phyloP scores from a whole-genome alignment of 306 rosid species.

The Erythrophleum fordii region DNA sequence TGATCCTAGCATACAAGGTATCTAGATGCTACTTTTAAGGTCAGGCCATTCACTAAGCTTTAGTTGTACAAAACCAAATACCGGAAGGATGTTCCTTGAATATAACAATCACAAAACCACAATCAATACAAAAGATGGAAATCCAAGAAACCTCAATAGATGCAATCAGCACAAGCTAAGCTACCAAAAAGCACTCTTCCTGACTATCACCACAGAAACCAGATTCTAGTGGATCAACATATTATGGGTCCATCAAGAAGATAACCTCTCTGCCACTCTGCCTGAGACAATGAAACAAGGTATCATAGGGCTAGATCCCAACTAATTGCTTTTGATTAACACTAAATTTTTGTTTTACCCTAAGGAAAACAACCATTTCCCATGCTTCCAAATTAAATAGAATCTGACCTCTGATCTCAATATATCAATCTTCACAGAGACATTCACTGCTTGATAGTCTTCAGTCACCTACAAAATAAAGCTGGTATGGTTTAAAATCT shows the following conservation, averaged over 20 bases:
- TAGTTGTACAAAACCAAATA: slow-evolving; percentile 10
- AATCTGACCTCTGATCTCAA: slow-evolving; percentile 25
- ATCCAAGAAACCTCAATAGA: slow-evolving; percentile 16
- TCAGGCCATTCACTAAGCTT: slow-evolving; percentile 11
- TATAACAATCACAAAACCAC: slow-evolving; percentile 22
- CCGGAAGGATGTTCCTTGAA: slow-evolving; percentile 1
- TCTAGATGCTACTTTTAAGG: slow-evolving; percentile 24
- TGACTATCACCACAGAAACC: slow-evolving; percentile 11
- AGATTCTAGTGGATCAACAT: background rate
- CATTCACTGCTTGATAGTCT: slow-evolving; percentile 96
- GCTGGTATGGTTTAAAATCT: slow-evolving; percentile 41
- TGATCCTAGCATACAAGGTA: slow-evolving; percentile 21
- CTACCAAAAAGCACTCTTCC: slow-evolving; percentile 16
- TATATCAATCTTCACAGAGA: slow-evolving; percentile 69
- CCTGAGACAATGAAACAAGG: background rate
- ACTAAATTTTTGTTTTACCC: background rate
- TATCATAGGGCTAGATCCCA: background rate
- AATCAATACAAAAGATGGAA: slow-evolving; percentile 12
- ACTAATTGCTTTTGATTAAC: background rate
- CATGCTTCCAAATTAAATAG: background rate
- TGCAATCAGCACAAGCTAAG: slow-evolving; percentile 24
- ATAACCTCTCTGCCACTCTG: background rate
- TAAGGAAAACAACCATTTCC: background rate
- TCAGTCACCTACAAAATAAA: slow-evolving; percentile 79
- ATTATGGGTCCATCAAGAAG: background rate